Evolutionary conservation across 257 asterid species (phyloP), one percentile per base, ranked within the genome.

Genomic region (Knoxia roxburghii): DNA sequence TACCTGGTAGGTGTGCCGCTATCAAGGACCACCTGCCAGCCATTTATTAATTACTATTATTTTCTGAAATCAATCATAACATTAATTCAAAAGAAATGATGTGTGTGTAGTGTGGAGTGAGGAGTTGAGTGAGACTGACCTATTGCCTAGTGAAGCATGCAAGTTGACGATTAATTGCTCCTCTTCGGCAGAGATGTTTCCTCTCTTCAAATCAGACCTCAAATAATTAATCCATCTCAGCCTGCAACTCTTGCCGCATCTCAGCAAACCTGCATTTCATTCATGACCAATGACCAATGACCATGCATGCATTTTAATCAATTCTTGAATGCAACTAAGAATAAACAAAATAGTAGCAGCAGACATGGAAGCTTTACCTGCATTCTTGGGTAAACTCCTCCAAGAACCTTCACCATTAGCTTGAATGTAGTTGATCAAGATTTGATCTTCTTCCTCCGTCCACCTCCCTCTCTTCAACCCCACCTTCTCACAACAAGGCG

Each of bases 201-300:
- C 98, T 80, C 98, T 86, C 83, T 86, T 87, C 72, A 92, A 61
- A 49, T 89, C 91, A 1, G 91, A 80, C 67, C 96, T 87, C 82
- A 92, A 75, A 71, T 92, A 92, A 67, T 92, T 92, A 9, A 89
- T 83, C 98, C 98, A 92, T 58, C 98, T 70, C 68, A 92, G 69
- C 49, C 98, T 73, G 71, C 98, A 92, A 65, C 97, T 89, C 87
- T 92, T 89, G 20, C 96, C 97, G 54, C 97, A 92, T 78, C 98
- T 79, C 15, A 85, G 70, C 40, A 92, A 70, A 13, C 97, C 97
- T 89, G 43, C 69, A 27, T 26, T 3, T n/a, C n/a, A n/a, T n/a
- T n/a, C n/a, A n/a, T n/a, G n/a, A n/a, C n/a, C n/a, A n/a, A n/a
- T n/a, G n/a, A n/a, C n/a, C n/a, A n/a, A n/a, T n/a, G n/a, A n/a